phyloP scores from a whole-genome alignment of 2,329 filamentous ascomycete species.

The Plectosphaerella cucumerina region DNA sequence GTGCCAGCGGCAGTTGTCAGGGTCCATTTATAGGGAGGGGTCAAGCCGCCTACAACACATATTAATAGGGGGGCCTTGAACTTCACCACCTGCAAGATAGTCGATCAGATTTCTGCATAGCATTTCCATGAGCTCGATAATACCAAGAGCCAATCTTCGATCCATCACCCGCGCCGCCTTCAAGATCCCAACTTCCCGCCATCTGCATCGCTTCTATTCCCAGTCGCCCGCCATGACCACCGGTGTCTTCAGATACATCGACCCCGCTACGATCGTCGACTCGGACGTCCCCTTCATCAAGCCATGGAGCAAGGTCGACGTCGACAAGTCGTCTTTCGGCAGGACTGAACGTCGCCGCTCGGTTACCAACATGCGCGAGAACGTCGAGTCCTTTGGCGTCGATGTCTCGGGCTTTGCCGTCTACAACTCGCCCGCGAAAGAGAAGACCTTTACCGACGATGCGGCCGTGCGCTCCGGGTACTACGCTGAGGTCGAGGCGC shows the following conservation, averaged over 20 bases:
- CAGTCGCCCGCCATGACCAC: conserved; percentile 46
- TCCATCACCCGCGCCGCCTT: too few species aligned
- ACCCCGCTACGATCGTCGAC: conserved; percentile 37
- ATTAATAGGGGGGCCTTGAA: too few species aligned
- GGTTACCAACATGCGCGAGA: conserved; percentile 52
- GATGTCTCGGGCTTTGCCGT: conserved; percentile 58
- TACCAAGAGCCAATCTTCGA: too few species aligned
- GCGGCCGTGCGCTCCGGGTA: conserved; percentile 49
- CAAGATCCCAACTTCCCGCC: too few species aligned
- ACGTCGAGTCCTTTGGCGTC: conserved; percentile 44
- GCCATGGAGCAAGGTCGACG: conserved; percentile 64
- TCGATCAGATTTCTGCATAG: too few species aligned
- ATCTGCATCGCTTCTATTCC: too few species aligned
- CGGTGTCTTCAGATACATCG: conserved; percentile 56
- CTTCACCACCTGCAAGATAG: too few species aligned
- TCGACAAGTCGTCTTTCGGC: conserved; percentile 49
- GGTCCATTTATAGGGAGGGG: too few species aligned
- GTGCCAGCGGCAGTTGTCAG: too few species aligned
- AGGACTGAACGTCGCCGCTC: conserved; percentile 38
- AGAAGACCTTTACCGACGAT: conserved; percentile 54
- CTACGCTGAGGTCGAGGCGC: conserved; percentile 56
- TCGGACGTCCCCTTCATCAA: conserved; percentile 35
- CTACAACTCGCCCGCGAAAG: conserved; percentile 44
- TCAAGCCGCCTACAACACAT: too few species aligned
- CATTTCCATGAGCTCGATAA: too few species aligned